phyloP scores from a whole-genome alignment of 768 basidiomycete genomes.

The Jaapia argillacea region DNA sequence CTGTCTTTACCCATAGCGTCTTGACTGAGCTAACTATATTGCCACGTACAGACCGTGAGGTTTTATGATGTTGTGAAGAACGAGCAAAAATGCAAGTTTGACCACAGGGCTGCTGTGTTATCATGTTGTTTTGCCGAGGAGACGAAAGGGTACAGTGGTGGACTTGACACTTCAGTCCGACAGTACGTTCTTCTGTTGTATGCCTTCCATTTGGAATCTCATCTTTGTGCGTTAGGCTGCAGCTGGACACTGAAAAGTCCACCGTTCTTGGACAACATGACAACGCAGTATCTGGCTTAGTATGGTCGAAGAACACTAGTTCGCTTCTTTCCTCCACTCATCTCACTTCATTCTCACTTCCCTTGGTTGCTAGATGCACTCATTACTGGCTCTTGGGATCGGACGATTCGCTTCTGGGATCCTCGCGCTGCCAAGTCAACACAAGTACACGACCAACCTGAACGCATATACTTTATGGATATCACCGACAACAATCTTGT shows the following conservation, averaged over 20 bases:
- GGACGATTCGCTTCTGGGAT: conserved; percentile 83
- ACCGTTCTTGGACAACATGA: conserved; percentile 72
- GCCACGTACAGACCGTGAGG: conserved; percentile 44
- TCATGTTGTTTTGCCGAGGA: conserved; percentile 66
- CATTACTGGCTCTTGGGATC: conserved; percentile 90
- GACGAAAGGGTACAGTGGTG: conserved; percentile 71
- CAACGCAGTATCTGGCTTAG: conserved; percentile 71
- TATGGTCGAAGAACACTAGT: conserved; percentile 60
- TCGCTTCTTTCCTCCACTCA: neutral
- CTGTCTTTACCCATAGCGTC: conserved; percentile 9
- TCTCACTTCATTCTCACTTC: neutral
- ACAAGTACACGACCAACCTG: conserved; percentile 58
- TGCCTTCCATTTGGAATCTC: neutral
- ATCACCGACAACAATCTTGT: conserved; percentile 72
- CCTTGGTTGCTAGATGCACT: conserved; percentile 40
- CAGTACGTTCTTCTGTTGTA: conserved; percentile 41
- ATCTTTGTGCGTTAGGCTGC: conserved; percentile 42
- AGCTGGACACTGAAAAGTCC: conserved; percentile 64
- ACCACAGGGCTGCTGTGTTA: conserved; percentile 85
- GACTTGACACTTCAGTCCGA: conserved; percentile 74
- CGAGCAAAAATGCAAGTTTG: conserved; percentile 71
- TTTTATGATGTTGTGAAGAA: conserved; percentile 44
- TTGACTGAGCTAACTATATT: neutral
- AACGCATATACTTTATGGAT: conserved; percentile 82
- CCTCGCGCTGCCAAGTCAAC: conserved; percentile 38